phyloP scores from a whole-genome alignment of 805 yeast genomes.

The Yarrowia sp. region DNA sequence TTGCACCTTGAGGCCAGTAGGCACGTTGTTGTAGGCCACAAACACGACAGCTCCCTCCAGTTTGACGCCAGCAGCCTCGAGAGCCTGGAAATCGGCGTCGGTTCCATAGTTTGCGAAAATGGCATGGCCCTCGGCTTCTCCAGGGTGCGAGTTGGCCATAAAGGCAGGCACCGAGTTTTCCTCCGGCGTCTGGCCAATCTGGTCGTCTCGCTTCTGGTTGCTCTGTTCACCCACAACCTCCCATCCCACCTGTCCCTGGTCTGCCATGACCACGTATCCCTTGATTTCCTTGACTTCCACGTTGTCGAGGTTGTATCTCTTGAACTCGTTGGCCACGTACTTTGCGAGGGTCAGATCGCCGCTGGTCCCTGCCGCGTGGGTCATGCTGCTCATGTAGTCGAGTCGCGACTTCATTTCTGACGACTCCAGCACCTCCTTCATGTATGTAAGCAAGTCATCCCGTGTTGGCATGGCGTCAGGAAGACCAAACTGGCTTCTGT shows the following conservation, averaged over 20 bases:
- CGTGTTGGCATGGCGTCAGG: slow-evolving; percentile 56
- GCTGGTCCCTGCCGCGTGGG: slow-evolving; percentile 83
- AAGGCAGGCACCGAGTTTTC: slow-evolving; percentile 41
- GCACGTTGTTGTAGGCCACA: slow-evolving; percentile 50
- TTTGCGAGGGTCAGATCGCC: slow-evolving; percentile 75
- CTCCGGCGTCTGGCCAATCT: slow-evolving; percentile 32
- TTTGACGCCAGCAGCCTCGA: slow-evolving; percentile 42
- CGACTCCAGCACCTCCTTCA: slow-evolving; percentile 52
- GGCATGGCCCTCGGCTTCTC: slow-evolving; percentile 51
- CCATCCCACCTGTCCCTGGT: slow-evolving; percentile 33
- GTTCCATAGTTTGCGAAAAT: slow-evolving; percentile 70
- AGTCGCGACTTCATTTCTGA: slow-evolving; percentile 60
- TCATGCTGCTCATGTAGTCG: slow-evolving; percentile 72
- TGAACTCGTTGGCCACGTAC: slow-evolving; percentile 59
- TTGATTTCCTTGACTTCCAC: slow-evolving; percentile 51
- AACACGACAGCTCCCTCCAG: slow-evolving; percentile 54
- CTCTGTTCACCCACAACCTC: slow-evolving; percentile 34
- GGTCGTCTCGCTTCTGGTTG: slow-evolving; percentile 38
- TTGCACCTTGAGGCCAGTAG: slow-evolving; percentile 50
- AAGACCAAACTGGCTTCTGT: slow-evolving; percentile 45
- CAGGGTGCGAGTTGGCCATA: slow-evolving; percentile 65
- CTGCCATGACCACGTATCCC: slow-evolving; percentile 66
- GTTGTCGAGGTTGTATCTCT: slow-evolving; percentile 52
- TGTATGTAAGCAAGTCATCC: slow-evolving; percentile 47
- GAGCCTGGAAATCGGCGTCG: slow-evolving; percentile 47